These are phyloP conservation scores for Ophiocordyceps camponoti-leonardi DNA, from an alignment of 2,329 filamentous ascomycete genomes.

Conservation along the genomic window DNA sequence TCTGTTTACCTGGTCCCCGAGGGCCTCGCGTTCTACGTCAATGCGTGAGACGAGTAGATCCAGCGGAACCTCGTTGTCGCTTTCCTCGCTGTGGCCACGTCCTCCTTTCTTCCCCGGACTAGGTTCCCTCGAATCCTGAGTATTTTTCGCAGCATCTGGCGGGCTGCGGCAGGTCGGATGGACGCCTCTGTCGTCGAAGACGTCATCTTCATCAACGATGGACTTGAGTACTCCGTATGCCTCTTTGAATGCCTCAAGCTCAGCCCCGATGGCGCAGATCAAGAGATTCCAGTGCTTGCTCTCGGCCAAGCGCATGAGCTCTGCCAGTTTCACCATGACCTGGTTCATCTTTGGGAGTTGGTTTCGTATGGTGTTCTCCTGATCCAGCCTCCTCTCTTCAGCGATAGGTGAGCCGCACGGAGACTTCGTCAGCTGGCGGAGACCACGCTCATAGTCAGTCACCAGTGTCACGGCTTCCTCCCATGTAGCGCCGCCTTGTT, in stretches of 20 bases:
- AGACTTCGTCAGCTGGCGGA: slow-evolving; percentile 36
- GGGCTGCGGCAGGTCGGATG: not conserved
- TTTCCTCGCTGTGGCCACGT: slow-evolving; percentile 2
- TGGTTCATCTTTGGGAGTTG: slow-evolving; percentile 39
- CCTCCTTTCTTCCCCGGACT: not conserved
- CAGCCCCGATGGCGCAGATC: slow-evolving; percentile 59
- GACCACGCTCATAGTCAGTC: slow-evolving; percentile 44
- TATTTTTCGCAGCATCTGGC: not conserved
- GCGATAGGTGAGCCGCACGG: slow-evolving; percentile 9
- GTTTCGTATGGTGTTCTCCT: slow-evolving; percentile 21
- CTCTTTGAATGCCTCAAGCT: slow-evolving; percentile 48
- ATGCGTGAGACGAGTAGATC: slow-evolving; percentile 14
- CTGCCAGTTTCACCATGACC: slow-evolving; percentile 37
- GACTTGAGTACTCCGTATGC: slow-evolving; percentile 36
- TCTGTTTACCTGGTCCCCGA: slow-evolving; percentile 4
- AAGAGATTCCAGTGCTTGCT: slow-evolving; percentile 54
- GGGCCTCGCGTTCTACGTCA: slow-evolving; percentile 9
- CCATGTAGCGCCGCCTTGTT: slow-evolving; percentile 53
- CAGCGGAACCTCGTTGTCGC: slow-evolving; percentile 7
- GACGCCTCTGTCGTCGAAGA: slow-evolving; percentile 1
- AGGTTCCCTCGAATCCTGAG: not conserved
- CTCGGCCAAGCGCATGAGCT: slow-evolving; percentile 36
- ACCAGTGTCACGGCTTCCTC: slow-evolving; percentile 41
- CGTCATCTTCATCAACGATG: slow-evolving; percentile 2
- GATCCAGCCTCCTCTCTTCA: slow-evolving; percentile 12